These are phyloP conservation scores for Uronychia setigera DNA, from an alignment of 73 alveolate species.

Conservation along the genomic window DNA sequence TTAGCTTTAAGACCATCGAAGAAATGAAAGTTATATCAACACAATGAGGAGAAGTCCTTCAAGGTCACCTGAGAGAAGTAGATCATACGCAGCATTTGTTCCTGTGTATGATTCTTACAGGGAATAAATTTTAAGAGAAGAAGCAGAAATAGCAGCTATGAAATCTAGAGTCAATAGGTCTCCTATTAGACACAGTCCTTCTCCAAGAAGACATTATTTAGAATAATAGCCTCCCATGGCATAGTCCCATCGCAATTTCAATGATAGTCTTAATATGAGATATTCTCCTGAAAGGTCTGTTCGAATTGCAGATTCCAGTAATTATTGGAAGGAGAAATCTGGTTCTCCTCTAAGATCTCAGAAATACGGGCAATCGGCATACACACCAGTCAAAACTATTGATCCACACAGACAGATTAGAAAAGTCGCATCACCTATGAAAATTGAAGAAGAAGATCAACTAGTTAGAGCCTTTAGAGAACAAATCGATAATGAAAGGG, in stretches of 20 bases:
- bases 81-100: background rate
- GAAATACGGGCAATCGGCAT: background rate
- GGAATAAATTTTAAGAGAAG: background rate
- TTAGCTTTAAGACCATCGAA: too few species aligned
- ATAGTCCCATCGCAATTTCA: background rate
- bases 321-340: background rate
- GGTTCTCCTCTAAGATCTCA: conserved; percentile 7
- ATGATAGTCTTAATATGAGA: background rate
- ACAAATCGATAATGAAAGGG: conserved; percentile 55
- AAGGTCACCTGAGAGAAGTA: background rate
- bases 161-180: too few species aligned
- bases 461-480: conserved; percentile 21
- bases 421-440: background rate
- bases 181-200: background rate
- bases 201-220: background rate
- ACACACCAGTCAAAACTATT: background rate
- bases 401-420: background rate
- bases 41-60: background rate
- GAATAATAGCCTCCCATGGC: background rate
- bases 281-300: background rate
- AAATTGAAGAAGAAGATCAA: conserved; percentile 41
- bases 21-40: background rate
- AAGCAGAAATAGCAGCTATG: too few species aligned
- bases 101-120: background rate
- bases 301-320: too few species aligned